Conservation (phyloP, 2,329 filamentous ascomycete species). For the Sclerotinia minor region DNA sequence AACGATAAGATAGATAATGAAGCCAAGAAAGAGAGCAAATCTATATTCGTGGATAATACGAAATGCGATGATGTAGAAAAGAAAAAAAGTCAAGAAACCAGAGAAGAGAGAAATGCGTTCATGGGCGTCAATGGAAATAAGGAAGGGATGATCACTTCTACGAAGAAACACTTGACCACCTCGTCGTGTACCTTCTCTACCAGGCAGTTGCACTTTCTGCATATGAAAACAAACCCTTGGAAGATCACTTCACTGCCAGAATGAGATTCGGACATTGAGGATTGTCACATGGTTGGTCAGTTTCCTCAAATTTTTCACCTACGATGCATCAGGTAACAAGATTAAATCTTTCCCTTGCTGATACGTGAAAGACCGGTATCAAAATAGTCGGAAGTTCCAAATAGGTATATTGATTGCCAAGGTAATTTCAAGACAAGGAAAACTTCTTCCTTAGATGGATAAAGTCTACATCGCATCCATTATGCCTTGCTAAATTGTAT, state of each 20-base stretch:
- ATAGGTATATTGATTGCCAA: background rate
- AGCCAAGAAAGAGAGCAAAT: background rate
- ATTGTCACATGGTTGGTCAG: background rate
- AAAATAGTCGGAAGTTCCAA: background rate
- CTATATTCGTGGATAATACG: background rate
- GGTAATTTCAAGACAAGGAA: background rate
- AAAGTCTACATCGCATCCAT: background rate
- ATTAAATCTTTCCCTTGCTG: background rate
- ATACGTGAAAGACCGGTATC: background rate
- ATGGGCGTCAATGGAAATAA: background rate
- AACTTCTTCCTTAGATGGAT: background rate
- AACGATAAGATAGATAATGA: background rate
- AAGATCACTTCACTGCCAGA: background rate
- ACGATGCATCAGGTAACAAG: background rate
- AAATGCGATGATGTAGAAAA: background rate
- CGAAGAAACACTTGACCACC: background rate
- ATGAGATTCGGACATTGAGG: background rate
- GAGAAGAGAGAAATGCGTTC: background rate
- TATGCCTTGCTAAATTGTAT: background rate
- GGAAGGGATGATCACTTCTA: background rate
- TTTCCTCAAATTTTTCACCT: background rate
- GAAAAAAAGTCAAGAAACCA: background rate
- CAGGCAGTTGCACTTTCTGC: background rate
- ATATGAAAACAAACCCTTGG: background rate
- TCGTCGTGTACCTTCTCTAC: background rate